Evolutionary conservation across 2,329 filamentous ascomycete species (phyloP).

Genomic region (Cercospora citrullina): DNA sequence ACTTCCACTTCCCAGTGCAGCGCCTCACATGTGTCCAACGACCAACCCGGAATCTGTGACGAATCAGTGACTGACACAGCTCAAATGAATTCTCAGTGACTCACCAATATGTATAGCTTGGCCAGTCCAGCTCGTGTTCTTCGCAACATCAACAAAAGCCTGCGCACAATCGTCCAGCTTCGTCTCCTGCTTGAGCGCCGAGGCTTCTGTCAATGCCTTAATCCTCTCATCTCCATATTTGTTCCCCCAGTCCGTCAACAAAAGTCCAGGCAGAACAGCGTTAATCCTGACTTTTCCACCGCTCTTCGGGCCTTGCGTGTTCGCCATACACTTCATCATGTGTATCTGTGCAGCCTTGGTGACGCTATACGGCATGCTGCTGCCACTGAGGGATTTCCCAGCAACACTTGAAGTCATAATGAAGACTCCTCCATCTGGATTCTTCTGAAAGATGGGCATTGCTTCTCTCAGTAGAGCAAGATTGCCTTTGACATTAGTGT

Average conservation of each 20-base stretch:
- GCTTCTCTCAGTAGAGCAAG: slow-evolving; percentile 42
- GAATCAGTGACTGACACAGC: not conserved
- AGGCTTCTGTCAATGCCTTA: slow-evolving; percentile 54
- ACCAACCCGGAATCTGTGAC: slow-evolving; percentile 22
- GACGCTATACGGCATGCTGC: slow-evolving; percentile 70
- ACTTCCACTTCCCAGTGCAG: no score
- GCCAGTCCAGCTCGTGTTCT: slow-evolving; percentile 54
- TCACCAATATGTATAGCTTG: slow-evolving; percentile 48
- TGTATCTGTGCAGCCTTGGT: slow-evolving; percentile 74
- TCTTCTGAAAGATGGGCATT: slow-evolving; percentile 59
- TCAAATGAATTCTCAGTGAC: slow-evolving; percentile 11
- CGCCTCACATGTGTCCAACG: slow-evolving; percentile 21
- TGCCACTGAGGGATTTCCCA: slow-evolving; percentile 53
- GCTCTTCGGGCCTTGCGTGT: slow-evolving; percentile 59
- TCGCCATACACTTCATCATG: slow-evolving; percentile 64
- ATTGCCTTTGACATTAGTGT: slow-evolving; percentile 58
- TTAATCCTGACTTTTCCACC: slow-evolving; percentile 56
- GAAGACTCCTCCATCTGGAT: slow-evolving; percentile 63
- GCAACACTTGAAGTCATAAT: slow-evolving; percentile 65
- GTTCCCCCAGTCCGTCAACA: slow-evolving; percentile 66
- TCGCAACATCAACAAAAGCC: slow-evolving; percentile 56
- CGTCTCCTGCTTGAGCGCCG: slow-evolving; percentile 60
- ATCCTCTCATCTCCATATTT: slow-evolving; percentile 55
- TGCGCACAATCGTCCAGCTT: slow-evolving; percentile 57
- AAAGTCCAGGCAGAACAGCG: slow-evolving; percentile 62